A percentile compares a stretch with the other conserved stretches of the same genome.
Conservation (phyloP, 441 rosid species). For the Breynia disticha region DNA sequence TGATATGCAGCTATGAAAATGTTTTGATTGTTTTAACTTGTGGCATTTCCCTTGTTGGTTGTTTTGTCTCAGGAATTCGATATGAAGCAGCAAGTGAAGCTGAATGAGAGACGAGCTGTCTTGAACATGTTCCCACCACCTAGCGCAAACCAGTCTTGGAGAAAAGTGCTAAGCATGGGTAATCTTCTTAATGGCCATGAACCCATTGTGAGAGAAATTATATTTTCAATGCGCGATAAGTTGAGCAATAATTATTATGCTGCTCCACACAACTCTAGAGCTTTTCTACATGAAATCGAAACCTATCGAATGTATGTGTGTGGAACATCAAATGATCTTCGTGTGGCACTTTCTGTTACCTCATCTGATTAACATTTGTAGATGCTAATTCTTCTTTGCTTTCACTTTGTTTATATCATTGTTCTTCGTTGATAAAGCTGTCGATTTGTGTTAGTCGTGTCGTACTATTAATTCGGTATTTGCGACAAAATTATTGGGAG, state of each 20-base stretch:
- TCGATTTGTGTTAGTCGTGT: too few relatives aligned
- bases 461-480: too few relatives aligned
- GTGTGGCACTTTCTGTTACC: conserved; percentile 84
- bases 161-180: conserved; percentile 97
- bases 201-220: conserved; percentile 69
- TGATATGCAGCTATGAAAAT: too few relatives aligned
- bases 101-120: conserved; percentile 48
- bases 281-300: conserved; percentile 50
- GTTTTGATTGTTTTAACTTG: neutral
- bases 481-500: too few relatives aligned
- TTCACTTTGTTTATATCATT: neutral
- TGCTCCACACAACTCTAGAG: conserved; percentile 17
- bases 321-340: conserved; percentile 94
- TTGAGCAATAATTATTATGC: conserved; percentile 51
- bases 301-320: conserved; percentile 82
- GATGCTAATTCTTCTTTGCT: conserved; percentile 3
- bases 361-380: conserved; percentile 53
- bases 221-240: conserved; percentile 55
- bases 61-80: conserved; percentile 47
- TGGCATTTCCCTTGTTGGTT: neutral
- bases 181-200: conserved; percentile 98
- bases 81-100: conserved; percentile 40
- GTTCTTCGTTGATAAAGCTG: neutral
- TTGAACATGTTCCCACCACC: conserved; percentile 72
- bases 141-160: conserved; percentile 80